Percentiles rank a stretch among this genome's conserved stretches.
phyloP scores from a whole-genome alignment of 352 stramenopile genomes.

The Salisapilia sapeloensis region DNA sequence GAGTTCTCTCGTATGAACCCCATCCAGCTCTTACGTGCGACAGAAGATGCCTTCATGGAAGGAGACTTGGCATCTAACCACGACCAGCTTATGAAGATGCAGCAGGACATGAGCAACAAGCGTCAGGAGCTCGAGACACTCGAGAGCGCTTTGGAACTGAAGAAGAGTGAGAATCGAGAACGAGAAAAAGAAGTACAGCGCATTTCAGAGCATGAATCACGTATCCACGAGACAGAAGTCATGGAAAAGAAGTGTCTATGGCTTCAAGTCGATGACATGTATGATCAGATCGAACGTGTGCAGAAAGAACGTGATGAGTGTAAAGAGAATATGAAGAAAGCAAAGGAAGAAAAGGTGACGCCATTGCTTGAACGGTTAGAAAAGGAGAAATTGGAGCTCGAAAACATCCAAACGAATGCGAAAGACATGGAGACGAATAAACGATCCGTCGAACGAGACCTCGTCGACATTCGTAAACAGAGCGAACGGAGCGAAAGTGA shows the following conservation, averaged over 20 bases:
- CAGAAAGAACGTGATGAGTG: slow-evolving; percentile 51
- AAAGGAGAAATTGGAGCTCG: slow-evolving; percentile 47
- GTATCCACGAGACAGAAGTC: slow-evolving; percentile 58
- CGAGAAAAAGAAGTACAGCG: slow-evolving; percentile 74
- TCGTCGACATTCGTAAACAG: slow-evolving; percentile 6
- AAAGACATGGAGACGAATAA: not conserved
- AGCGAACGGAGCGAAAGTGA: slow-evolving; percentile 42
- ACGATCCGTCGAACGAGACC: not conserved
- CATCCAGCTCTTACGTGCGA: slow-evolving; percentile 47
- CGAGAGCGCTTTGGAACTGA: slow-evolving; percentile 48
- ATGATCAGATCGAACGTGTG: slow-evolving; percentile 40
- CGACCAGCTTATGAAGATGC: slow-evolving; percentile 62
- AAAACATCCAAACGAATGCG: slow-evolving; percentile 23
- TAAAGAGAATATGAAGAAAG: slow-evolving; percentile 52
- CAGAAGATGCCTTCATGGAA: slow-evolving; percentile 54
- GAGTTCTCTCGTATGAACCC: slow-evolving; percentile 82
- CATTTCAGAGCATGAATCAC: slow-evolving; percentile 65
- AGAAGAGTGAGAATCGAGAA: slow-evolving; percentile 68
- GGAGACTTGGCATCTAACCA: slow-evolving; percentile 54
- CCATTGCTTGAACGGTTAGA: slow-evolving; percentile 48
- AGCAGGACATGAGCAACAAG: slow-evolving; percentile 56
- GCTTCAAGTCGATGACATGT: slow-evolving; percentile 70
- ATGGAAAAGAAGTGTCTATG: slow-evolving; percentile 81
- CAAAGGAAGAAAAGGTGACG: slow-evolving; percentile 38
- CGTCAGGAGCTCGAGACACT: slow-evolving; percentile 44